phyloP scores from a whole-genome alignment of 1,284 basidiomycete genomes.

The Trichosporon sp. region DNA sequence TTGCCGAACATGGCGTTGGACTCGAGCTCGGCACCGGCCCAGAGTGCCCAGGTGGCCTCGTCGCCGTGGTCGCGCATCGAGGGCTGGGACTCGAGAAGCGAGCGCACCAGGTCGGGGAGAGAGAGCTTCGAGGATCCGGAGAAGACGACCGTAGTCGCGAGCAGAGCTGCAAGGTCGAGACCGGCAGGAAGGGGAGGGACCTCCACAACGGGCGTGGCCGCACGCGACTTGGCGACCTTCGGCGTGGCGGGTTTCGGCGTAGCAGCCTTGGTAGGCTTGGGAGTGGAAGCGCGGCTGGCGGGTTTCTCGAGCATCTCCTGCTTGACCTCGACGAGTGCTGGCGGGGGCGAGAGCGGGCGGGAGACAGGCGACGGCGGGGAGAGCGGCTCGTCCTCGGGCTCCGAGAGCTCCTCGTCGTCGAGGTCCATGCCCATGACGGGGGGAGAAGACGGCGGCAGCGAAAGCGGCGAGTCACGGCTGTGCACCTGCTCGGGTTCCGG shows the following conservation, averaged over 20 bases:
- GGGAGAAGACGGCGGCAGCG: conserved; percentile 34
- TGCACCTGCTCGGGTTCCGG: conserved; percentile 8
- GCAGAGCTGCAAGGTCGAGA: conserved; percentile 52
- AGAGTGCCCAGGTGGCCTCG: conserved; percentile 49
- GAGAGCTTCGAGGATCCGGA: conserved; percentile 55
- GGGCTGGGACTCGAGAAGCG: conserved; percentile 56
- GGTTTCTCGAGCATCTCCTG: conserved; percentile 18
- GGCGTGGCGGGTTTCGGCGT: conserved; percentile 7
- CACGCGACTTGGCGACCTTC: conserved; percentile 20
- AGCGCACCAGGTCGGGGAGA: conserved; percentile 55
- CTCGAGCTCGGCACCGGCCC: conserved; percentile 47
- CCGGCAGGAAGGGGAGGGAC: conserved; percentile 38
- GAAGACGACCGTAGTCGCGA: conserved; percentile 57
- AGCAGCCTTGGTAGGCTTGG: conserved; percentile 15
- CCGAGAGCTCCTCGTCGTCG: conserved; percentile 25
- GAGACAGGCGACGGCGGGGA: not conserved
- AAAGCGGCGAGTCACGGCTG: conserved; percentile 25
- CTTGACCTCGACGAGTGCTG: conserved; percentile 26
- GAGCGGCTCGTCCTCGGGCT: conserved; percentile 23
- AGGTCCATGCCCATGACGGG: conserved; percentile 26
- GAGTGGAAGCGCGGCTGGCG: not conserved
- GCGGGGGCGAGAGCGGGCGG: not conserved
- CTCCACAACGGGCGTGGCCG: conserved; percentile 21
- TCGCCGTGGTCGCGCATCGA: conserved; percentile 45
- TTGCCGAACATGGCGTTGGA: conserved; percentile 55